phyloP scores from a whole-genome alignment of 225 moss, liverwort and hornwort species.

The Sphagnum contortum region DNA sequence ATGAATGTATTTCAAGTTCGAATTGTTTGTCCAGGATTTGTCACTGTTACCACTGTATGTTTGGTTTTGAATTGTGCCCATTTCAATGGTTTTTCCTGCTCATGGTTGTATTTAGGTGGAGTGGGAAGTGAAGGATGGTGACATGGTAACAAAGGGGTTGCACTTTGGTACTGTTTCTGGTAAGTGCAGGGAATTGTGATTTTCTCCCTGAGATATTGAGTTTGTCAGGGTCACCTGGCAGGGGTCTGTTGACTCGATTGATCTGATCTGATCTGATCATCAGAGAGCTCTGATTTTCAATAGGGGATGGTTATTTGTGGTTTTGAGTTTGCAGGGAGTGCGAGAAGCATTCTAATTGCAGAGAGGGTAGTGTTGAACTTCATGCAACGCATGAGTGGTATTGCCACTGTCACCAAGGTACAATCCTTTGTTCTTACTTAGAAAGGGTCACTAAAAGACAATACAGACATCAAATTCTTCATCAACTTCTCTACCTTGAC shows the following conservation, averaged over 20 bases:
- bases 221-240: no score
- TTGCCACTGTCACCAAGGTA: slow-evolving; percentile 88
- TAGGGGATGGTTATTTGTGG: background rate
- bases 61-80: no score
- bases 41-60: no score
- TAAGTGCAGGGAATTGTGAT: slow-evolving; percentile 6
- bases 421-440: background rate
- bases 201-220: background rate
- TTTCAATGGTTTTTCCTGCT: no score
- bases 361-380: slow-evolving; percentile 93
- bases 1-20: no score
- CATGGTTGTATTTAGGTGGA: slow-evolving; percentile 36
- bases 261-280: no score
- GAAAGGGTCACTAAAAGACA: background rate
- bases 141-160: slow-evolving; percentile 51
- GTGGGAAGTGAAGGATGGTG: slow-evolving; percentile 78
- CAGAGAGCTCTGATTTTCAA: no score
- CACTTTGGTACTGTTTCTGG: slow-evolving; percentile 71
- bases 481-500: no score
- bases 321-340: slow-evolving; percentile 43
- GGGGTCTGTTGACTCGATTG: no score
- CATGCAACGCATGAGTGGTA: slow-evolving; percentile 98
- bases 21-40: no score
- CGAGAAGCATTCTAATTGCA: slow-evolving; percentile 78
- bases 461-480: background rate